Evolutionary conservation across 371 early-diverging fungal genomes (phyloP), one percentile per base, ranked within the genome.

Genomic region (Lichtheimia ramosa): DNA sequence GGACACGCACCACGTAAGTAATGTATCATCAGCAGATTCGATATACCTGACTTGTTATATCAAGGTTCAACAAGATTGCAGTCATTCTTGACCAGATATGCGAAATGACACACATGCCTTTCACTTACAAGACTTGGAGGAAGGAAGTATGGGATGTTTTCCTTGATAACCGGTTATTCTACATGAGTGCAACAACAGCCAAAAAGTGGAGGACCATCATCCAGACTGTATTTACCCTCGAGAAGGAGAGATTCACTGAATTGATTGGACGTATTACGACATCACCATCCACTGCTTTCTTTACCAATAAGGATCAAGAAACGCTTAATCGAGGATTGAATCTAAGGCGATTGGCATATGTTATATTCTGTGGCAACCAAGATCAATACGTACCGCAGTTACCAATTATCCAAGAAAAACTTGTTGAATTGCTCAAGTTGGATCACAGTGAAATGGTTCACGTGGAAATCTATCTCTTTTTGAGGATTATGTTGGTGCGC

Each of bases 121-220:
- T 77, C 48, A 84, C 84, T 1, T 84, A 85, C 58, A 80, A 84
- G 18, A 82, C 88, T 0, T 92, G 91, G 91, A 74, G 89, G 5
- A 90, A 91, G 62, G 94, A 93, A 59, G 79, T 84, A 0, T 92
- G 92, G 92, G 92, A 92, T 20, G 78, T 83, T 24, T 93, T 90
- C 68, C 63, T 86, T 50, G 92, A 92, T 41, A 77, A 81, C 24
- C 74, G 83, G 15, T 92, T 93, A 69, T 92, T 92, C 64, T 75
- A 82, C 25, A 86, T 90, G 84, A 72, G 66, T 12, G 62, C 71
- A 0, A 48, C 56, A 0, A 73, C 76, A 6, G 73, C 83, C 14
- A 71, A 76, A 12, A 82, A 84, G 39, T 94, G 95, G 94, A 72
- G 81, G 0, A 62, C 66, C 1, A 77, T 96, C 39, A 73, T 93